Conservation (phyloP, 192 early-diverging fungal species). For the Chytriomyces hyalinus region DNA sequence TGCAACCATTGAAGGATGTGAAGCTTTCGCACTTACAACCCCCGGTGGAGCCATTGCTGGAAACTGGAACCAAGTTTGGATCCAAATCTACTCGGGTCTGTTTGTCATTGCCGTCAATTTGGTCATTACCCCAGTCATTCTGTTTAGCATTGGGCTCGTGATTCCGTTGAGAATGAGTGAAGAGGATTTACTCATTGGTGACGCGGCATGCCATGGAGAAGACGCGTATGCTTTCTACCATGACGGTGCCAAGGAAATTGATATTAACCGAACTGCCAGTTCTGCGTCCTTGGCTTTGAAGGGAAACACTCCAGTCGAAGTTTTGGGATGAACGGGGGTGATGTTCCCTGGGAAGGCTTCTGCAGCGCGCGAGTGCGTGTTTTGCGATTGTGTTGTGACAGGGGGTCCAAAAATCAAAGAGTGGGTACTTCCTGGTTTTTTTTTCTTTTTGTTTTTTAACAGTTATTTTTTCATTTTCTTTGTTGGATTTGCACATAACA, state of each 20-base stretch:
- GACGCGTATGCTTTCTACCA: slow-evolving; percentile 15
- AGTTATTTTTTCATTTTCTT: too few species aligned
- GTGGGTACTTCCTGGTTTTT: too few species aligned
- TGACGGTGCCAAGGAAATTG: slow-evolving; percentile 11
- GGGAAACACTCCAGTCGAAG: not conserved
- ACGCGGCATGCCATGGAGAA: slow-evolving; percentile 1
- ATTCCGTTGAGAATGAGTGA: slow-evolving; percentile 61
- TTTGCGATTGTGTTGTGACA: too few species aligned
- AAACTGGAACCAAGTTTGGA: slow-evolving; percentile 4
- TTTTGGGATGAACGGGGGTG: not conserved
- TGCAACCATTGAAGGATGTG: slow-evolving; percentile 38
- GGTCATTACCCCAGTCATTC: slow-evolving; percentile 58
- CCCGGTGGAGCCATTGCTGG: slow-evolving; percentile 11
- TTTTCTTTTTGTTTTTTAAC: too few species aligned
- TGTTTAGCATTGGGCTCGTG: slow-evolving; percentile 60
- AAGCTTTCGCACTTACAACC: not conserved
- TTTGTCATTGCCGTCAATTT: slow-evolving; percentile 29
- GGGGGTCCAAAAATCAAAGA: too few species aligned
- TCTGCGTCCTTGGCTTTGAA: not conserved
- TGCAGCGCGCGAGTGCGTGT: too few species aligned
- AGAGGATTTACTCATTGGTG: slow-evolving; percentile 25
- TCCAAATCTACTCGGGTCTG: not conserved
- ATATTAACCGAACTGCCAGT: slow-evolving; percentile 6
- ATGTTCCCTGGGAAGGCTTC: too few species aligned
- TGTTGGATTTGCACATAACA: too few species aligned